These are phyloP conservation scores for Wickerhamiella azyma DNA, from an alignment of 805 yeast genomes.

Conservation along the genomic window DNA sequence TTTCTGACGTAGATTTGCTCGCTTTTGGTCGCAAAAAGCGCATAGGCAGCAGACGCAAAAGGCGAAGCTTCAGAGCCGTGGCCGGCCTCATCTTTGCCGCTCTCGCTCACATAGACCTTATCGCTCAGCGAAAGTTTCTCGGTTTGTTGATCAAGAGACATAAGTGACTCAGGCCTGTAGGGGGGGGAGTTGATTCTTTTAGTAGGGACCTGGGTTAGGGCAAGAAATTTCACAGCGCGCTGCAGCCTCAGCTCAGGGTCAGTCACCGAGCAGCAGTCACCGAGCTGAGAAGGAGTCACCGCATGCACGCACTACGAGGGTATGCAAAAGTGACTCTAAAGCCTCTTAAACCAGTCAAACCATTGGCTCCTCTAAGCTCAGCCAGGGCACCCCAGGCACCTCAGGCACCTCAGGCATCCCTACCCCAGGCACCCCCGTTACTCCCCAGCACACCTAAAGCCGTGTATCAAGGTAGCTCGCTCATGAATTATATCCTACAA, in stretches of 20 bases:
- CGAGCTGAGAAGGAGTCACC: too few species aligned
- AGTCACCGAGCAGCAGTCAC: too few species aligned
- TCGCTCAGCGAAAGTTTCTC: slow-evolving; percentile 14
- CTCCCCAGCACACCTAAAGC: slow-evolving; percentile 12
- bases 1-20: slow-evolving; percentile 49
- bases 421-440: too few species aligned
- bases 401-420: too few species aligned
- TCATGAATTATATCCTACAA: slow-evolving; percentile 15
- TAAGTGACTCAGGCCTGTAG: not conserved
- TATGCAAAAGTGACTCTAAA: not conserved
- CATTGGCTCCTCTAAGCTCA: not conserved
- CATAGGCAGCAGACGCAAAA: slow-evolving; percentile 72
- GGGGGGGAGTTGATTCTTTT: too few species aligned
- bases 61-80: slow-evolving; percentile 59
- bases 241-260: too few species aligned
- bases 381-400: too few species aligned
- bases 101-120: slow-evolving; percentile 57
- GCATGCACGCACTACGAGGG: not conserved
- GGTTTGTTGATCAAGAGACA: slow-evolving; percentile 15
- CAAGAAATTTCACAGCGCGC: too few species aligned
- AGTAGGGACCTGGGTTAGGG: too few species aligned
- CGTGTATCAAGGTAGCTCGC: slow-evolving; percentile 1
- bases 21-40: slow-evolving; percentile 35
- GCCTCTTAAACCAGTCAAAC: not conserved
- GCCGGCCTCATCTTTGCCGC: slow-evolving; percentile 34